phyloP scores from a whole-genome alignment of 805 yeast species.

The Barnettozyma wickerhamii region DNA sequence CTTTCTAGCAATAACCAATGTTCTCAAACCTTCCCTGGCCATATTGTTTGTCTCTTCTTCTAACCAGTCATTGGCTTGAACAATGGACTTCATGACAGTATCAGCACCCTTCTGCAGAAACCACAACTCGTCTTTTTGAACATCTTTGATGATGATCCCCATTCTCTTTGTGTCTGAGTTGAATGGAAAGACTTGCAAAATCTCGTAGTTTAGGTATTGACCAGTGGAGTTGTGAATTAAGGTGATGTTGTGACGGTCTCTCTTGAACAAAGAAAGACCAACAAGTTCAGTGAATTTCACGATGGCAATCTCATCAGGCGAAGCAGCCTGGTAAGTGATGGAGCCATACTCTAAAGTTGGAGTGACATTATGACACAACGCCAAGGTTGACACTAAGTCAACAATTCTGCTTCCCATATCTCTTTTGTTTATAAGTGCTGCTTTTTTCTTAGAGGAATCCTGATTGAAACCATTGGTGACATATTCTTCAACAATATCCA shows the following conservation, averaged over 20 bases:
- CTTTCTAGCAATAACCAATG: slow-evolving; percentile 90
- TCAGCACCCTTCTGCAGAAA: slow-evolving; percentile 96
- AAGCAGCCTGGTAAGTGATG: slow-evolving; percentile 89
- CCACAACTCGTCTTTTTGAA: slow-evolving; percentile 65
- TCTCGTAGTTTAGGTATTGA: slow-evolving; percentile 50
- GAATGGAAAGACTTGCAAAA: slow-evolving; percentile 86
- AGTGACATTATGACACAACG: slow-evolving; percentile 96
- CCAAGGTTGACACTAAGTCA: slow-evolving; percentile 76
- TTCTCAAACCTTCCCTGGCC: slow-evolving; percentile 98
- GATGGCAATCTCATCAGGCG: slow-evolving; percentile 98
- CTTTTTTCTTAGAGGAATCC: slow-evolving; percentile 19
- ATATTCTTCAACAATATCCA: slow-evolving; percentile 81
- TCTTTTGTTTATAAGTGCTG: slow-evolving; percentile 39
- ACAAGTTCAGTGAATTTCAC: slow-evolving; percentile 86
- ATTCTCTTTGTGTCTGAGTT: slow-evolving; percentile 93
- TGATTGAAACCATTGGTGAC: slow-evolving; percentile 29
- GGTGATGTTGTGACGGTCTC: slow-evolving; percentile 77
- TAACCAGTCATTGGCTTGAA: slow-evolving; percentile 86
- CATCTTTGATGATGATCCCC: slow-evolving; percentile 81
- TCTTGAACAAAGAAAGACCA: slow-evolving; percentile 72
- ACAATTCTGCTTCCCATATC: slow-evolving; percentile 74
- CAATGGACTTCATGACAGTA: slow-evolving; percentile 83
- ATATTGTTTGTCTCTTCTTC: slow-evolving; percentile 96
- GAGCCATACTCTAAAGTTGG: slow-evolving; percentile 82
- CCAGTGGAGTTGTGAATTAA: slow-evolving; percentile 60